phyloP scores from a whole-genome alignment of 2,329 filamentous ascomycete species.

The Trichoderma sp. region DNA sequence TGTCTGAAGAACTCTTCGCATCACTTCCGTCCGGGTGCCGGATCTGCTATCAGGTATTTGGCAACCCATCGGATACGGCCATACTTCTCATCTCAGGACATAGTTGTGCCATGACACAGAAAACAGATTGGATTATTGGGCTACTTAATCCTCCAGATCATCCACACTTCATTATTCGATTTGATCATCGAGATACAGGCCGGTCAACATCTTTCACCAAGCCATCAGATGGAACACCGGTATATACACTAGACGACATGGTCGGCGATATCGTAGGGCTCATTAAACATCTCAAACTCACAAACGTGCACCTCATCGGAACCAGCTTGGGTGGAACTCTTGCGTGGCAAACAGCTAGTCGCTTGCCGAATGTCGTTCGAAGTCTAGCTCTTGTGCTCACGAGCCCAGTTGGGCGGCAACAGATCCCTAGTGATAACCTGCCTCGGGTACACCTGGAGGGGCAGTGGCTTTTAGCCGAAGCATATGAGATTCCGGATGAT shows the following conservation, averaged over 20 bases:
- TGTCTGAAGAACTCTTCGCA: neutral
- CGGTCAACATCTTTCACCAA: neutral
- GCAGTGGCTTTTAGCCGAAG: neutral
- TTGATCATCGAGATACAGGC: neutral
- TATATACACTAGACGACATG: neutral
- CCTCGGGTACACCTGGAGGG: neutral
- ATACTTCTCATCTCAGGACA: neutral
- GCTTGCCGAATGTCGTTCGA: neutral
- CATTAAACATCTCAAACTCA: neutral
- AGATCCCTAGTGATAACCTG: neutral
- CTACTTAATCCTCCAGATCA: neutral
- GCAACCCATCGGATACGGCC: neutral
- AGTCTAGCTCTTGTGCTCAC: neutral
- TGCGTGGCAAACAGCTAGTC: conserved; percentile 1
- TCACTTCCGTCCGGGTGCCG: neutral
- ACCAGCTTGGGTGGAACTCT: neutral
- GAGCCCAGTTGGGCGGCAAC: neutral
- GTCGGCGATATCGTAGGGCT: neutral
- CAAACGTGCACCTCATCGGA: neutral
- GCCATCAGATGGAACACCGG: neutral
- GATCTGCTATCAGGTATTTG: conserved; percentile 4
- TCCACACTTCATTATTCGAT: neutral
- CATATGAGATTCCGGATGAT: neutral
- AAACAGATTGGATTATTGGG: neutral
- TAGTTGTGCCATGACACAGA: conserved; percentile 1